phyloP scores from a whole-genome alignment of 768 basidiomycete species.

The Termitomyces sp. region DNA sequence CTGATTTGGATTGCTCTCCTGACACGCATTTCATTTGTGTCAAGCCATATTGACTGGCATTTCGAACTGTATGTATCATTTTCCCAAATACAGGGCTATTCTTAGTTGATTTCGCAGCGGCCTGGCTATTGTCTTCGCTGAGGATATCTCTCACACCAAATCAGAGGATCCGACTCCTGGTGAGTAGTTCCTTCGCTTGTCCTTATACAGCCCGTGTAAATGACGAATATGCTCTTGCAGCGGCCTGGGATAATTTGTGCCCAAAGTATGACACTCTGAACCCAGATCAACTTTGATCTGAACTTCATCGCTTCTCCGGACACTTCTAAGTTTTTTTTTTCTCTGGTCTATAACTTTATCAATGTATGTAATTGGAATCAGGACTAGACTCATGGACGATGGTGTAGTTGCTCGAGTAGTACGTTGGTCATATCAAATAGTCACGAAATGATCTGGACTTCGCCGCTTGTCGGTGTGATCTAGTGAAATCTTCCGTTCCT shows the following conservation, averaged over 20 bases:
- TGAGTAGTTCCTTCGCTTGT: constrained; percentile 1
- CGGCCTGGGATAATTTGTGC: constrained; percentile 31
- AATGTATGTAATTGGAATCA: too few relatives aligned
- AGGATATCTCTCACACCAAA: constrained; percentile 21
- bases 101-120: constrained; percentile 9
- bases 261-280: constrained; percentile 21
- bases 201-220: background rate
- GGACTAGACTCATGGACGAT: too few relatives aligned
- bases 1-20: background rate
- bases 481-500: too few relatives aligned
- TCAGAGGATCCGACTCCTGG: constrained; percentile 17
- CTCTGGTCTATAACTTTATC: too few relatives aligned
- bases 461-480: too few relatives aligned
- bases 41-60: constrained; percentile 35
- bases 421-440: too few relatives aligned
- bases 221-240: constrained; percentile 6
- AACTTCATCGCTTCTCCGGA: background rate
- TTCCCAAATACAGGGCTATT: background rate
- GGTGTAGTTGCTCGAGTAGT: too few relatives aligned
- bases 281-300: constrained; percentile 1
- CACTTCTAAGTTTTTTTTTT: background rate
- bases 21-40: background rate
- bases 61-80: constrained; percentile 27
- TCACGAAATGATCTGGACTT: too few relatives aligned
- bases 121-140: constrained; percentile 32